Evolutionary conservation across 768 basidiomycete species (phyloP), one percentile per base, ranked within the genome.

Genomic region (Suillus paluster): DNA sequence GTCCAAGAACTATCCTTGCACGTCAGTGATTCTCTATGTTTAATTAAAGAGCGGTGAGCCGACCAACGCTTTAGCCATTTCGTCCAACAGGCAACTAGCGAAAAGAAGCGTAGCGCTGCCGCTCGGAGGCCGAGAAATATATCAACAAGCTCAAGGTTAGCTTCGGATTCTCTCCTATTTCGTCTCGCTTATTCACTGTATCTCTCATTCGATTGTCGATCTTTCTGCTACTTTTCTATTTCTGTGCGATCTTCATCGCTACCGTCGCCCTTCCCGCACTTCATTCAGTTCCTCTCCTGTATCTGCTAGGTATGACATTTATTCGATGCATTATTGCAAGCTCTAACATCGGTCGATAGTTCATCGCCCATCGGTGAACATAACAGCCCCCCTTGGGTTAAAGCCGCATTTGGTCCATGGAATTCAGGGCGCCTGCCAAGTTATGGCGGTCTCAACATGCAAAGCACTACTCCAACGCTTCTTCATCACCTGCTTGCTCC

Each of bases 1-100:
- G 63, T 84, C 89, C 64, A 96, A 96, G 79, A 93, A 91, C 70
- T 93, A 91, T 70, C 89, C 92, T 49, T 96, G 94, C 92, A 95
- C 94, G 93, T 94, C 70, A 67, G 91, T 86, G 19, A 65, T 61
- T 33, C 58, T 67, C 63, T 45, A 59, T 65, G 62, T 66, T 62
- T 62, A 58, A 56, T 9, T 30, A 59, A 60, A 64, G 67, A 66
- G 64, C 62, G 68, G 60, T 59, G 64, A 63, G 64, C 68, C 57
- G 49, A 50, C 56, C 54, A 38, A 49, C 48, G 60, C 46, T 64
- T 65, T 70, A 92, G 91, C 63, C 90, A 94, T 71, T 87, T 78
- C 71, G 89, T 93, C 30, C 92, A 94, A 70, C 91, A 93, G 75
- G 90, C 89, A 21, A 94, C 92, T 7, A 89, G 84, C 73, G 91